phyloP scores from a whole-genome alignment of 2,329 filamentous ascomycete species.

The Sporothrix sp. region DNA sequence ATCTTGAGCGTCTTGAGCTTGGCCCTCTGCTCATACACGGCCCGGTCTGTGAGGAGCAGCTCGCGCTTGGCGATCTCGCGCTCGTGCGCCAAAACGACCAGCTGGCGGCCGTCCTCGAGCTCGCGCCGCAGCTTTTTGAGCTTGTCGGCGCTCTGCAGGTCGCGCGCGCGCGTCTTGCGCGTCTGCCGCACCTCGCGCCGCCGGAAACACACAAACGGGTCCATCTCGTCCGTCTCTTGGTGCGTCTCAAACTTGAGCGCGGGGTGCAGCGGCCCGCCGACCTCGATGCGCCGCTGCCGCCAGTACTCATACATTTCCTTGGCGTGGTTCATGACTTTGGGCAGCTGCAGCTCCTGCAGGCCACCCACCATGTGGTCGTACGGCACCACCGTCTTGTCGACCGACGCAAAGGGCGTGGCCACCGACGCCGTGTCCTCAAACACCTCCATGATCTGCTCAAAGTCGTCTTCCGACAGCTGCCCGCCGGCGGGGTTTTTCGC shows the following conservation, averaged over 20 bases:
- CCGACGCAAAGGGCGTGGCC: slow-evolving; percentile 78
- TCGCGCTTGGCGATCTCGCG: slow-evolving; percentile 75
- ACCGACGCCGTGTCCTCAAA: slow-evolving; percentile 80
- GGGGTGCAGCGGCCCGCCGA: slow-evolving; percentile 65
- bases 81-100: slow-evolving; percentile 67
- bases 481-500: slow-evolving; percentile 54
- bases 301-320: slow-evolving; percentile 86
- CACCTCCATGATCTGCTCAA: slow-evolving; percentile 89
- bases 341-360: slow-evolving; percentile 42
- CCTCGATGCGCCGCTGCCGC: slow-evolving; percentile 59
- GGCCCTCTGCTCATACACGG: slow-evolving; percentile 73
- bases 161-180: slow-evolving; percentile 86
- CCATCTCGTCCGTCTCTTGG: slow-evolving; percentile 86
- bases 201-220: slow-evolving; percentile 97
- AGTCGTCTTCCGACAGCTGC: slow-evolving; percentile 77
- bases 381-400: slow-evolving; percentile 77
- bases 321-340: slow-evolving; percentile 47
- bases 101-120: slow-evolving; percentile 75
- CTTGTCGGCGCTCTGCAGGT: slow-evolving; percentile 90
- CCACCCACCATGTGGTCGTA: slow-evolving; percentile 68
- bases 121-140: slow-evolving; percentile 84
- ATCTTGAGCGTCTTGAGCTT: slow-evolving; percentile 82
- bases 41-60: slow-evolving; percentile 61
- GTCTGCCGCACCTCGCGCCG: slow-evolving; percentile 88
- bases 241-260: slow-evolving; percentile 88